phyloP scores from a whole-genome alignment of 2,329 filamentous ascomycete genomes.

The Fonsecaea erecta region DNA sequence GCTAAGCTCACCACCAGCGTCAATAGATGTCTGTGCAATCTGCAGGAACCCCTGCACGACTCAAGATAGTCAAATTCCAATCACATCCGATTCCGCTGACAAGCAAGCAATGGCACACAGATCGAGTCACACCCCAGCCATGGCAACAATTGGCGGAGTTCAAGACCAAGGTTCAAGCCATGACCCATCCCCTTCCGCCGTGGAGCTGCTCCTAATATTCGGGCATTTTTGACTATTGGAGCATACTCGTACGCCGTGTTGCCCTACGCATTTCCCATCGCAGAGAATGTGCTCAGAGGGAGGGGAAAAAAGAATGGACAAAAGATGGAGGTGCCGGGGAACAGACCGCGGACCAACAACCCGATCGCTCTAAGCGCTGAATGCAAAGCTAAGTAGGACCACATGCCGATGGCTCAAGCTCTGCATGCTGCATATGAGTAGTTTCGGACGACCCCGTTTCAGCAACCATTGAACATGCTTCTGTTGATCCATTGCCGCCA shows the following conservation, averaged over 20 bases:
- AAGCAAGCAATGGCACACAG: neutral
- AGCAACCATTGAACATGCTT: neutral
- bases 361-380: neutral
- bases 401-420: neutral
- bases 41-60: conserved; percentile 2
- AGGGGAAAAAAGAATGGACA: neutral
- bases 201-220: neutral
- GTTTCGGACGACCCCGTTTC: neutral
- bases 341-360: neutral
- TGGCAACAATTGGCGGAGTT: neutral
- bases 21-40: neutral
- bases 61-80: conserved; percentile 1
- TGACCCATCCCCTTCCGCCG: neutral
- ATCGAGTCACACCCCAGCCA: neutral
- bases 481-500: conserved; percentile 1
- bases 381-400: conserved; percentile 5
- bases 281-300: neutral
- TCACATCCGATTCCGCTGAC: neutral
- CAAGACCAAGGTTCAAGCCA: neutral
- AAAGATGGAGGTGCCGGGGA: neutral
- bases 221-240: neutral
- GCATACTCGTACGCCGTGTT: neutral
- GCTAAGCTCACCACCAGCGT: neutral
- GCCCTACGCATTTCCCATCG: neutral
- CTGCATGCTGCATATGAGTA: neutral